Percentiles rank a stretch among this genome's conserved stretches.
Evolutionary conservation across 208 protist species (phyloP).

Genomic region (Kentomonas sorsogonicus): DNA sequence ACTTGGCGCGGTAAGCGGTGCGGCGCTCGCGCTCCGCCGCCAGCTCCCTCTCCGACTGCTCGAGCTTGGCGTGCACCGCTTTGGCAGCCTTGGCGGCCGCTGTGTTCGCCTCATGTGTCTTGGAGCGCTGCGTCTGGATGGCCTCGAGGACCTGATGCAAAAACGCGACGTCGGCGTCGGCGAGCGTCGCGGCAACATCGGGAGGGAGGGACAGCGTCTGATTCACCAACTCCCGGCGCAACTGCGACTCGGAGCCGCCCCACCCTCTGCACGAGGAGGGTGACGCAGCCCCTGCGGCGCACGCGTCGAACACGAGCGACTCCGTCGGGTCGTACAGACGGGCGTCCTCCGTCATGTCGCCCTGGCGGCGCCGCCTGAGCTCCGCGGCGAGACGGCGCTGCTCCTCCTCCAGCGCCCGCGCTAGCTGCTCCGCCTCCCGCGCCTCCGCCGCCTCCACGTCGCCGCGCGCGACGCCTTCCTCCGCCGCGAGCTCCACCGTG

Average conservation of each 20-base stretch:
- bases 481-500: conserved; percentile 17
- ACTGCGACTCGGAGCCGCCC: background rate
- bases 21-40: conserved; percentile 23
- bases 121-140: conserved; percentile 20
- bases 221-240: conserved; percentile 33
- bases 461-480: conserved; percentile 26
- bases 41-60: conserved; percentile 39
- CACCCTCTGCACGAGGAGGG: background rate
- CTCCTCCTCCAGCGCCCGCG: conserved; percentile 14
- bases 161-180: conserved; percentile 24
- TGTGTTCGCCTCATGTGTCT: conserved; percentile 29
- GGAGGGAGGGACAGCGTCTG: conserved; percentile 29
- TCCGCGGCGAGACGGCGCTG: conserved; percentile 41
- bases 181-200: conserved; percentile 15
- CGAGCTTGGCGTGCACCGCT: conserved; percentile 37
- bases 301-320: conserved; percentile 5
- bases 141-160: conserved; percentile 33
- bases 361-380: conserved; percentile 27
- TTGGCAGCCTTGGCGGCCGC: conserved; percentile 39
- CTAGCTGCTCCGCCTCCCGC: background rate
- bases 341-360: conserved; percentile 33
- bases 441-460: too few species aligned
- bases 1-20: too few species aligned
- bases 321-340: conserved; percentile 57
- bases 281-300: background rate